A percentile compares a stretch with the other conserved stretches of the same genome.
Evolutionary conservation across 192 early-diverging fungal genomes (phyloP).

Genomic region (Oehlia diaphana): DNA sequence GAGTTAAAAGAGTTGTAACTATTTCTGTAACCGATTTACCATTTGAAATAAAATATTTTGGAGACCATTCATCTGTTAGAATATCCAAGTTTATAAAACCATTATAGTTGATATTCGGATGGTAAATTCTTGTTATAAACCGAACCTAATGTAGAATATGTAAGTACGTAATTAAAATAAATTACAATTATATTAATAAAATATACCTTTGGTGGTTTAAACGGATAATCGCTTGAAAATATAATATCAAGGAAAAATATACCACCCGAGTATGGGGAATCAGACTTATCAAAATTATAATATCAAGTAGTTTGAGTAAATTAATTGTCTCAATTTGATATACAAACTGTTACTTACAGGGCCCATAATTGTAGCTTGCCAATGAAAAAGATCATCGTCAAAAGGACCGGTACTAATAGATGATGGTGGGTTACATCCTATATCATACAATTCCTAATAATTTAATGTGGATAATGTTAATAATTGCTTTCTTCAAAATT

Average conservation of each 20-base stretch:
- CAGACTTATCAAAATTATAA: constrained; percentile 51
- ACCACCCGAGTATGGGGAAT: constrained; percentile 91
- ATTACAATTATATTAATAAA: not conserved
- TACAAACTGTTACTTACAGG: constrained; percentile 58
- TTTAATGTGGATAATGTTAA: not conserved
- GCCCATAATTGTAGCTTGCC: constrained; percentile 99
- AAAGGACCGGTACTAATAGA: constrained; percentile 95
- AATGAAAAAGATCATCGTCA: constrained; percentile 77
- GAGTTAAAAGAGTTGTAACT: not conserved
- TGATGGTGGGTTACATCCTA: constrained; percentile 96
- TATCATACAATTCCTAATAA: constrained; percentile 84
- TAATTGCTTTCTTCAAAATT: too few species aligned
- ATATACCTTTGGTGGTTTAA: constrained; percentile 93
- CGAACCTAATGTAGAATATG: constrained; percentile 55
- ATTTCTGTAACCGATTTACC: constrained; percentile 41
- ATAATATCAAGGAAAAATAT: constrained; percentile 97
- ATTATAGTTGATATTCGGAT: constrained; percentile 98
- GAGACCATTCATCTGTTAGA: constrained; percentile 33
- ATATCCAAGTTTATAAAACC: constrained; percentile 77
- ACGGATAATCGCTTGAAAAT: constrained; percentile 98
- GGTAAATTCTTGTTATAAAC: constrained; percentile 97
- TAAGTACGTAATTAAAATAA: not conserved
- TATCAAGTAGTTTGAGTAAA: too few species aligned
- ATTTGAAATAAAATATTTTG: constrained; percentile 32
- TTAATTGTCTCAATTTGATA: too few species aligned